These are phyloP conservation scores for Dichomitus squalens DNA, from an alignment of 1,284 basidiomycete genomes.

Conservation along the genomic window DNA sequence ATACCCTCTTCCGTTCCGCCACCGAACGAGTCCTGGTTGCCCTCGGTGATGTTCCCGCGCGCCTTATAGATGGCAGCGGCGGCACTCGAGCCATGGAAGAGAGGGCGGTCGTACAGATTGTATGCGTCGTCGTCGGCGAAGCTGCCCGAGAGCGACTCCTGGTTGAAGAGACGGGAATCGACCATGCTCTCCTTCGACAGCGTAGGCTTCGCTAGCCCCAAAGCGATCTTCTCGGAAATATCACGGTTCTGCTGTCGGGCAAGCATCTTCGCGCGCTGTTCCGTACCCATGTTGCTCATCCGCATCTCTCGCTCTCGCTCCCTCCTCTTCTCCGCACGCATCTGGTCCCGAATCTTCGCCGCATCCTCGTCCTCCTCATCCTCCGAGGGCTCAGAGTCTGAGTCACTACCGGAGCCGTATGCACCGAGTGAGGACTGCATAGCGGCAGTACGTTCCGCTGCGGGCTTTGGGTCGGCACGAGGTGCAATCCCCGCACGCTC, in stretches of 20 bases:
- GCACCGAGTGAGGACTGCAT: constrained; percentile 81
- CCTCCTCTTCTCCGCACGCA: constrained; percentile 89
- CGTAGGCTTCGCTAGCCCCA: constrained; percentile 96
- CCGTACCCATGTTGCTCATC: constrained; percentile 99
- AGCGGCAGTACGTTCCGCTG: constrained; percentile 59
- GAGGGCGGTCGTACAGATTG: constrained; percentile 91
- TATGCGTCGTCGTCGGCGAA: constrained; percentile 95
- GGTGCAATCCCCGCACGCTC: constrained; percentile 81
- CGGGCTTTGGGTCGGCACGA: constrained; percentile 48
- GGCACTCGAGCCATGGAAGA: constrained; percentile 95
- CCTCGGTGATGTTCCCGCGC: constrained; percentile 79
- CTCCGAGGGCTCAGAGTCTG: constrained; percentile 53
- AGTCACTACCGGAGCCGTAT: constrained; percentile 79
- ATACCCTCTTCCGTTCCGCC: constrained; percentile 96
- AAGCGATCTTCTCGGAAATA: constrained; percentile 98
- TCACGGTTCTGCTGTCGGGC: constrained; percentile 97
- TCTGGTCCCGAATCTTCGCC: constrained; percentile 83
- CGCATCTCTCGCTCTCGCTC: constrained; percentile 97
- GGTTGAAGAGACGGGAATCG: constrained; percentile 97
- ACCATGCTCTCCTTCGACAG: constrained; percentile 95
- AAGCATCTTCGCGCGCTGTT: constrained; percentile 94
- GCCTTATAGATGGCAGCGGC: constrained; percentile 98
- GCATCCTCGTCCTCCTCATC: constrained; percentile 83
- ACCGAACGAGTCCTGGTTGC: constrained; percentile 88
- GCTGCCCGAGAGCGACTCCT: constrained; percentile 79